phyloP scores from a whole-genome alignment of 2,329 filamentous ascomycete genomes.

The Arthrobotrys sphaeroides region DNA sequence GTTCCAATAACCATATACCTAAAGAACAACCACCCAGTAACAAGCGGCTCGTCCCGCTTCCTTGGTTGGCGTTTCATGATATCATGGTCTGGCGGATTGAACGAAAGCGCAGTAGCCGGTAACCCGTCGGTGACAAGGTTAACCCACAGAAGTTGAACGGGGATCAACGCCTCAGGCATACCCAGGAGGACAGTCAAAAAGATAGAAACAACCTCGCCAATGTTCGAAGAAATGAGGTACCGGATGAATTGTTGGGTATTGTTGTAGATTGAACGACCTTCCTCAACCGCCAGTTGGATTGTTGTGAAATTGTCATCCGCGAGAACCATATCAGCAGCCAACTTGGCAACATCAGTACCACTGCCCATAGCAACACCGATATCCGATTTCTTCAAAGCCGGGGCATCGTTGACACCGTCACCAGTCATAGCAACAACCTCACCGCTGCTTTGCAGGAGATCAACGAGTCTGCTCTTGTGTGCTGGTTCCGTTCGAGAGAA shows the following conservation, averaged over 20 bases:
- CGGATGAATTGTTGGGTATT: constrained; percentile 99
- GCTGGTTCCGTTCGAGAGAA: constrained; percentile 96
- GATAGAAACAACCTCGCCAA: constrained; percentile 98
- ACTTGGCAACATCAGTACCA: constrained; percentile 94
- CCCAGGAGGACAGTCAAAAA: constrained; percentile 95
- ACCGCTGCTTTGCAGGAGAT: constrained; percentile 88
- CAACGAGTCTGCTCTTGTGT: constrained; percentile 97
- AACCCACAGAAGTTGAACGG: constrained; percentile 97
- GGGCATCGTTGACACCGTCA: constrained; percentile 97
- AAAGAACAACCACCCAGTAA: constrained; percentile 96
- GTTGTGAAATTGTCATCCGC: constrained; percentile 99
- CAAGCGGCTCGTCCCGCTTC: constrained; percentile 90
- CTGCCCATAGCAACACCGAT: constrained; percentile 99
- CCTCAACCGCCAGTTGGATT: constrained; percentile 93
- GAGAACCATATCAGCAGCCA: constrained; percentile 98
- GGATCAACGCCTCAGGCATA: constrained; percentile 96
- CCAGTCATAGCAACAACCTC: constrained; percentile 99
- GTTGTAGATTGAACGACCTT: constrained; percentile 98
- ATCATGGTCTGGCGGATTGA: constrained; percentile 98
- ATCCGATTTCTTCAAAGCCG: constrained; percentile 96
- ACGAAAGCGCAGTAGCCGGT: constrained; percentile 92
- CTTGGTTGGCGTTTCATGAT: constrained; percentile 93
- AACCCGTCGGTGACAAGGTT: constrained; percentile 98
- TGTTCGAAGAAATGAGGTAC: constrained; percentile 98
- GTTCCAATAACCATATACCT: constrained; percentile 95